These are phyloP conservation scores for Pseudevernia furfuracea DNA, from an alignment of 495 filamentous ascomycete species.

Conservation along the genomic window DNA sequence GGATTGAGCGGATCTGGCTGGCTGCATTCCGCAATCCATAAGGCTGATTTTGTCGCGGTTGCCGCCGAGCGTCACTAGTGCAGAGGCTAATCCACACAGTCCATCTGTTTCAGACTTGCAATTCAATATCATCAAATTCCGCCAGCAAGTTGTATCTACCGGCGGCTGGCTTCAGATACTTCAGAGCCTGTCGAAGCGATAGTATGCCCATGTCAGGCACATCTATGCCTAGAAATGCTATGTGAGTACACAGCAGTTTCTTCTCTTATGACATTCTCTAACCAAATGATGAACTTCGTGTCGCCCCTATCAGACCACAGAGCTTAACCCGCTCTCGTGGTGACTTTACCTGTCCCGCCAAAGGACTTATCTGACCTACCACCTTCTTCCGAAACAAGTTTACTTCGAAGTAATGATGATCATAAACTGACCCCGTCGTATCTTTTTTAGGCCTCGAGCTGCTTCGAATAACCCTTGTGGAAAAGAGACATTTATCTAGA, in stretches of 20 bases:
- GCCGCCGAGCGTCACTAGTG: neutral
- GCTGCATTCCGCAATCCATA: neutral
- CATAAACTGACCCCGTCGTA: neutral
- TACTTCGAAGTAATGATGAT: neutral
- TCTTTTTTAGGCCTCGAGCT: neutral
- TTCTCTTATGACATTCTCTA: neutral
- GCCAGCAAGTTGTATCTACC: neutral
- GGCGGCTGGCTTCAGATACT: too few species aligned
- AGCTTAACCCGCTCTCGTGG: constrained; percentile 51
- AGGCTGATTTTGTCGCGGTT: neutral
- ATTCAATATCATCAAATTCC: neutral
- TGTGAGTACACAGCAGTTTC: neutral
- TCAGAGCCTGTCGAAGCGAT: neutral
- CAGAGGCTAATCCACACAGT: neutral
- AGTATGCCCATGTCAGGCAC: neutral
- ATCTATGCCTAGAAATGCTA: too few species aligned
- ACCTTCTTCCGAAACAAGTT: neutral
- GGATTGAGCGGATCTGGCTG: neutral
- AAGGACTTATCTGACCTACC: constrained; percentile 72
- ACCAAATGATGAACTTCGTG: constrained; percentile 71
- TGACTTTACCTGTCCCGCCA: constrained; percentile 88
- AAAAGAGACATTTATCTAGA: neutral
- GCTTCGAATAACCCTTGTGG: neutral
- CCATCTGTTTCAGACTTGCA: neutral
- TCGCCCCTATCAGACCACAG: constrained; percentile 86